phyloP scores from a whole-genome alignment of 345 rosid genomes.

The Kernera saxatilis region DNA sequence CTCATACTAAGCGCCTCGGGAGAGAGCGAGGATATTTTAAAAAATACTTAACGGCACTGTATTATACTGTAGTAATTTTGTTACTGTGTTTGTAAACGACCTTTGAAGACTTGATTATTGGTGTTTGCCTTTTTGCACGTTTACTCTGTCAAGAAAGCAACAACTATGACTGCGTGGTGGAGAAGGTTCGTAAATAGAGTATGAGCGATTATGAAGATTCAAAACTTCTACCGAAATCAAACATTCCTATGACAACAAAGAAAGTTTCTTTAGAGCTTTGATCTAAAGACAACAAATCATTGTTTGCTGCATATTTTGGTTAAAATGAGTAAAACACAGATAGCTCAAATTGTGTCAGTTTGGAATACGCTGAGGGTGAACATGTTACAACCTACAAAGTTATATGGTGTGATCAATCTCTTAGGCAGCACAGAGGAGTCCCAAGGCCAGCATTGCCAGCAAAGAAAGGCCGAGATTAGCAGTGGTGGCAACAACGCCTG shows the following conservation, averaged over 20 bases:
- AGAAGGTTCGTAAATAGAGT: neutral
- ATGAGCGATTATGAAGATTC: slow-evolving; percentile 1
- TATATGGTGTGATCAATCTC: neutral
- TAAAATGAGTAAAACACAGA: neutral
- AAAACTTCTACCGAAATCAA: slow-evolving; percentile 14
- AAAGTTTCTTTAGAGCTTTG: slow-evolving; percentile 10
- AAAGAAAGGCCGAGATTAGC: slow-evolving; percentile 35
- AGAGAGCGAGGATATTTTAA: slow-evolving; percentile 1
- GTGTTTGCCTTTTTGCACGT: slow-evolving; percentile 7
- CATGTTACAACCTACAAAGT: slow-evolving; percentile 8
- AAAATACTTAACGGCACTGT: slow-evolving; percentile 7
- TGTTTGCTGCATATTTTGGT: slow-evolving; percentile 10
- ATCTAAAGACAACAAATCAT: slow-evolving; percentile 10
- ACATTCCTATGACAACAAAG: slow-evolving; percentile 2
- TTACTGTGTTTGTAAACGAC: neutral
- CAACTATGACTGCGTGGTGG: neutral
- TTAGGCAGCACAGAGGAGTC: slow-evolving; percentile 20
- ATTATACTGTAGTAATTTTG: neutral
- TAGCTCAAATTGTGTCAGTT: slow-evolving; percentile 5
- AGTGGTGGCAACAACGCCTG: slow-evolving; percentile 27
- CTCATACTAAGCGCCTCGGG: slow-evolving; percentile 5
- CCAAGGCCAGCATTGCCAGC: slow-evolving; percentile 29
- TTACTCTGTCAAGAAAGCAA: neutral
- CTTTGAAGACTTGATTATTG: slow-evolving; percentile 3
- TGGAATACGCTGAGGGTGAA: neutral